Base-by-base conservation (phyloP, 495 filamentous ascomycete species). In the Hypomontagnella submonticulosa region DNA sequence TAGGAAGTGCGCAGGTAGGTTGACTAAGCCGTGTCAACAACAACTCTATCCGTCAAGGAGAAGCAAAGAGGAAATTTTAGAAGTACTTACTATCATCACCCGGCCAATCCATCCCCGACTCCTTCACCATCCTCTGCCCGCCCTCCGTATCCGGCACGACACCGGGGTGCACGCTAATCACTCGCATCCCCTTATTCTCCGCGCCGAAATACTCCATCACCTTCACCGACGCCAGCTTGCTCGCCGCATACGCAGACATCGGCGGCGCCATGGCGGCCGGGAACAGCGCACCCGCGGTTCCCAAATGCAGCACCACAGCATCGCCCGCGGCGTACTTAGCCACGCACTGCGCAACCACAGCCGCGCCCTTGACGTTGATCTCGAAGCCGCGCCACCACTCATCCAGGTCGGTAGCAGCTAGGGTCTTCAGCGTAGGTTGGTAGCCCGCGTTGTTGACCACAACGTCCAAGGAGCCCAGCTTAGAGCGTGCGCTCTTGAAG, bases 81-180 rank as follows among this genome's bases (percentile, higher is more conserved):
- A 3, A 8, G 48, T n/a, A 47, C 62, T 61, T 37, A 66, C 61
- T 66, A 62, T 70, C 67, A 40, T 70, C 67, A 8, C 61, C 44
- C 15, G 51, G 57, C 61, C 61, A 70, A 4, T 41, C 68, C 19
- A 63, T 30, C 4, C 64, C 61, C 4, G 34, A 53, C 64, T 72
- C 36, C 20, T 53, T 38, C n/a, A 66, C 54, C 46, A 73, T 58
- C 41, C 55, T 71, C 53, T 57, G 38, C 20, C 56, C 64, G 9
- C 69, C 66, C 23, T 78, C 77, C 1, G 79, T 80, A 52, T 67
- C 63, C 4, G 79, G 73, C 18, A 78, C 70, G 13, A 70, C 20
- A 12, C 73, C 76, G 3, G 79, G 80, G 66, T 82, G 78, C 32
- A 81, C 69, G 54, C 73, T 77, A 33, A 76, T 46, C 4, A 79